phyloP scores from a whole-genome alignment of 169 alveolate genomes.

The Plasmodium fragile region DNA sequence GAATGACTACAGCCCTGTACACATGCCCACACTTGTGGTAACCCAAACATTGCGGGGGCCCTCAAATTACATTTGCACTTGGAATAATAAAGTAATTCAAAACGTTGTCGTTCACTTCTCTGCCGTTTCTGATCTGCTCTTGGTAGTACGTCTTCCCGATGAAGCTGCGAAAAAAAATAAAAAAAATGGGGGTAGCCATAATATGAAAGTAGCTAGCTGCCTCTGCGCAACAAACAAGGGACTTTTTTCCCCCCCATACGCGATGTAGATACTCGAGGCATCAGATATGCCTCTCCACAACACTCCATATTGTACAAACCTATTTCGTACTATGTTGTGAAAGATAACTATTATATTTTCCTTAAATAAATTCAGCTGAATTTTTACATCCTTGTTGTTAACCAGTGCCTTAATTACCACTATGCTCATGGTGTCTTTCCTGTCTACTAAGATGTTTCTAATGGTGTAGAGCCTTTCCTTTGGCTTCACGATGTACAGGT shows the following conservation, averaged over 20 bases:
- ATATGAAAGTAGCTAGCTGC: not conserved
- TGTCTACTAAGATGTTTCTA: constrained; percentile 12
- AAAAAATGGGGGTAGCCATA: not conserved
- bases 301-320: not conserved
- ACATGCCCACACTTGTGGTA: not conserved
- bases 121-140: constrained; percentile 18
- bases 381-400: constrained; percentile 13
- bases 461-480: constrained; percentile 26
- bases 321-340: constrained; percentile 5
- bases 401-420: not conserved
- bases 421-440: not conserved
- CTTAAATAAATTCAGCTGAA: constrained; percentile 27
- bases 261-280: not conserved
- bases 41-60: not conserved
- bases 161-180: constrained; percentile 8
- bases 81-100: constrained; percentile 37
- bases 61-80: constrained; percentile 38
- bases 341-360: not conserved
- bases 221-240: not conserved
- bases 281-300: not conserved
- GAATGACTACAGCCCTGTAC: not conserved
- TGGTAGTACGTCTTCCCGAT: constrained; percentile 23
- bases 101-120: constrained; percentile 37
- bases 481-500: constrained; percentile 12
- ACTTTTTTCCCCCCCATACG: not conserved